These are phyloP conservation scores for Paramecium sexaurelia DNA, from an alignment of 73 alveolate species.

Conservation along the genomic window DNA sequence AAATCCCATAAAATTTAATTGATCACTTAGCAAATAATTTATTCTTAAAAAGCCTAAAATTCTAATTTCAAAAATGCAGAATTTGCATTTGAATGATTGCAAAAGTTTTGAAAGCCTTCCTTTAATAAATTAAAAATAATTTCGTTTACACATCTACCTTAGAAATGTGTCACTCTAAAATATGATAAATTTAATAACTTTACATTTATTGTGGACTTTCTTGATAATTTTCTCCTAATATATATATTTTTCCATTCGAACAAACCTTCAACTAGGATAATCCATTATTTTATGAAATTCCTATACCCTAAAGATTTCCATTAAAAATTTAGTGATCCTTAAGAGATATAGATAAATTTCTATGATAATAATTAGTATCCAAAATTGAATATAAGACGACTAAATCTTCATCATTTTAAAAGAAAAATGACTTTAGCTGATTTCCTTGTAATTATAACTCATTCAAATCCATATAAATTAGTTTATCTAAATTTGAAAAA, in stretches of 20 bases:
- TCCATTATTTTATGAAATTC: neutral
- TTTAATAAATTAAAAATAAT: neutral
- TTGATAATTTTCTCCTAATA: neutral
- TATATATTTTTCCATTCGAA: neutral
- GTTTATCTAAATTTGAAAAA: neutral
- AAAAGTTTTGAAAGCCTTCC: neutral
- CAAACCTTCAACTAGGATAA: neutral
- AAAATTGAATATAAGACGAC: neutral
- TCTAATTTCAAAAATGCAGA: neutral
- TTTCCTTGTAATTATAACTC: neutral
- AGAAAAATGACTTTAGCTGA: neutral
- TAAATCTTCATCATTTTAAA: neutral
- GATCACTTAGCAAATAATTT: neutral
- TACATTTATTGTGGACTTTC: neutral
- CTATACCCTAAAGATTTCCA: neutral
- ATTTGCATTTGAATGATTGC: neutral
- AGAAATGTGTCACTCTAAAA: neutral
- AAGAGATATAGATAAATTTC: neutral
- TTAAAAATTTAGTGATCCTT: neutral
- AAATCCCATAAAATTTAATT: slow-evolving; percentile 9
- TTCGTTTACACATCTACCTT: neutral
- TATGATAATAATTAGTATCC: slow-evolving; percentile 8
- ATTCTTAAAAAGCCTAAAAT: neutral
- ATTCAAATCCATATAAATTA: neutral
- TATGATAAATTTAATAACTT: neutral